phyloP scores from a whole-genome alignment of 164 flowering plant genomes.

The Magnolia changhungtana region DNA sequence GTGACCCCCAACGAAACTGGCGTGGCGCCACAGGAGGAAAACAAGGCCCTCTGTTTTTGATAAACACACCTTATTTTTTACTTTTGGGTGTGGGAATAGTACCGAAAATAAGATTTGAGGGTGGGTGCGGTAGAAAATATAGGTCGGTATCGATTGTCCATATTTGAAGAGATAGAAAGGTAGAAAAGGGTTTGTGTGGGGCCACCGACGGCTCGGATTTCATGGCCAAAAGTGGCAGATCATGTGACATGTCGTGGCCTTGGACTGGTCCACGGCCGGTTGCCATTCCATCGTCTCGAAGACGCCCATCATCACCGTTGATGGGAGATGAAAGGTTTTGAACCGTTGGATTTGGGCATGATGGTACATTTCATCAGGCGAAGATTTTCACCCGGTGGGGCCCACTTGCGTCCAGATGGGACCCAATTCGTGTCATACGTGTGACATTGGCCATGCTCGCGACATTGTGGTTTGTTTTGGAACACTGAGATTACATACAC shows the following conservation, averaged over 20 bases:
- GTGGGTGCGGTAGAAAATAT: background rate
- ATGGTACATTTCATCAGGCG: too few species aligned
- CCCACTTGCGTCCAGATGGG: too few species aligned
- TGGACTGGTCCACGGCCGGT: background rate
- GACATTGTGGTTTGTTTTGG: too few species aligned
- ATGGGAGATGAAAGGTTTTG: too few species aligned
- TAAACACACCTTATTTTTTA: background rate
- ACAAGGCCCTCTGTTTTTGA: background rate
- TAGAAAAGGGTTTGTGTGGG: background rate
- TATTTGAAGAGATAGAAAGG: background rate
- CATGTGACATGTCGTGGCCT: background rate
- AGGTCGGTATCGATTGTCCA: background rate
- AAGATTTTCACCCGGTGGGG: too few species aligned
- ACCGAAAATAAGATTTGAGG: background rate
- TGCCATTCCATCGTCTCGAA: background rate
- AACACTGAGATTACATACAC: too few species aligned
- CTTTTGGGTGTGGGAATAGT: too few species aligned
- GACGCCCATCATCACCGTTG: background rate
- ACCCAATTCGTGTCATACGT: too few species aligned
- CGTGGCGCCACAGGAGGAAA: background rate
- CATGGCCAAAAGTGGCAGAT: background rate
- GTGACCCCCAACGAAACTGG: constrained; percentile 2
- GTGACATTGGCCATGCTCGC: too few species aligned
- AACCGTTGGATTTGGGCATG: too few species aligned
- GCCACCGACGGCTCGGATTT: background rate